These are phyloP conservation scores for Incumbomyces lentus DNA, from an alignment of 2,329 filamentous ascomycete genomes.

Conservation along the genomic window DNA sequence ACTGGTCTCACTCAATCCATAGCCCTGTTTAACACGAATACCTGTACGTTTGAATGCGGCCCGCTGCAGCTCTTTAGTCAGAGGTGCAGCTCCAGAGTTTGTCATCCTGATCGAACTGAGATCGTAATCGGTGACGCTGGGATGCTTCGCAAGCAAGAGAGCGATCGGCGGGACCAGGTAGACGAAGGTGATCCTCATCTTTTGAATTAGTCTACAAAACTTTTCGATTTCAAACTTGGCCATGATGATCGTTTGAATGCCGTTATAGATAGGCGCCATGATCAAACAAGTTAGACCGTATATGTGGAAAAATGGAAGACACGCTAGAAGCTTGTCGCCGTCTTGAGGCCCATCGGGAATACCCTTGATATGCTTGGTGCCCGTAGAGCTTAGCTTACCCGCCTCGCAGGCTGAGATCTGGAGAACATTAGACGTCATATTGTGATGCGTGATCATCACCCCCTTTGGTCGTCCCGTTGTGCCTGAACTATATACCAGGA, in stretches of 20 bases:
- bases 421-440: conserved; percentile 65
- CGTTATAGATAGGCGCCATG: conserved; percentile 56
- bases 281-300: conserved; percentile 71
- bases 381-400: conserved; percentile 46
- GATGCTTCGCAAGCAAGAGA: conserved; percentile 68
- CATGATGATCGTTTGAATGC: conserved; percentile 60
- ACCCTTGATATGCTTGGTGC: conserved; percentile 31
- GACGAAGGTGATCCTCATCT: conserved; percentile 62
- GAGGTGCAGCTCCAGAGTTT: conserved; percentile 76
- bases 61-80: conserved; percentile 70
- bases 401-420: conserved; percentile 48
- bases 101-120: conserved; percentile 69
- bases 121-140: conserved; percentile 68
- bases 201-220: conserved; percentile 67
- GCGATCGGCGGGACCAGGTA: conserved; percentile 82
- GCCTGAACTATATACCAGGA: conserved; percentile 78
- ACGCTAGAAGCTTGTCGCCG: conserved; percentile 63
- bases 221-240: conserved; percentile 70
- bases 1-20: conserved; percentile 78
- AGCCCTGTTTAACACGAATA: conserved; percentile 77
- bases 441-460: conserved; percentile 73
- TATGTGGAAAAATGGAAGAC: conserved; percentile 85
- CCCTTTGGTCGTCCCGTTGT: conserved; percentile 89
- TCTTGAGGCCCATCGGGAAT: conserved; percentile 33
- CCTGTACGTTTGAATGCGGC: conserved; percentile 63